Evolutionary conservation across 441 rosid genomes (phyloP), one percentile per base, ranked within the genome.

Genomic region (Jatropha multifida): DNA sequence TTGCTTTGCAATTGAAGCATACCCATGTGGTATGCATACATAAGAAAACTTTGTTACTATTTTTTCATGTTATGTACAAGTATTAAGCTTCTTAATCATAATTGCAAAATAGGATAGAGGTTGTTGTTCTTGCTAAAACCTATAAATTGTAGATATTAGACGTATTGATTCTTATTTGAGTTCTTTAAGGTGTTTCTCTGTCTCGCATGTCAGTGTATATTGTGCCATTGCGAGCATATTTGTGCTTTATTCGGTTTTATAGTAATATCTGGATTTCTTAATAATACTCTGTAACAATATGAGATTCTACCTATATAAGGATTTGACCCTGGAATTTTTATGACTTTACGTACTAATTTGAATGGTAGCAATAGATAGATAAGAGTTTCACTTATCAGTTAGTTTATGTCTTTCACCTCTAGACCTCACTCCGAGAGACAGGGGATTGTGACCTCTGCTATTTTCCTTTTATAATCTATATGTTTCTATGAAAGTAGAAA

Each of bases 231-330:
- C 5, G 12, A n/a, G 37, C 7, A 13, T 5, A 12, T 18, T 17
- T 7, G 69, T 15, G 18, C 8, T 49, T 72, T 72, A 17, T 71
- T 32, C 32, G 4, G 32, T 8, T 71, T 49, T 42, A 3, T 37
- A 69, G 11, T 60, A 7, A 20, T 72, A 7, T 13, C 13, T 74
- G 49, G 14, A 18, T 51, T 72, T 63, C 48, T 70, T 71, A 12
- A 37, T 74, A n/a, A 13, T 26, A 38, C 32, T 44, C 10, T 11
- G 40, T 17, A 26, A 14, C 2, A 55, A 54, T 18, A 54, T 41
- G 32, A 15, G 71, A 26, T 6, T 20, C 37, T 13, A 23, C 2
- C 13, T 42, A 2, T 37, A 41, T 49, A 3, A 42, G 20, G 63
- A 55, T 48, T 8, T 56, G 61, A 56, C 15, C 38, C 15, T 55